Conservation (phyloP, 2,329 filamentous ascomycete genomes). For the Paecilomyces dactylethromorphus region DNA sequence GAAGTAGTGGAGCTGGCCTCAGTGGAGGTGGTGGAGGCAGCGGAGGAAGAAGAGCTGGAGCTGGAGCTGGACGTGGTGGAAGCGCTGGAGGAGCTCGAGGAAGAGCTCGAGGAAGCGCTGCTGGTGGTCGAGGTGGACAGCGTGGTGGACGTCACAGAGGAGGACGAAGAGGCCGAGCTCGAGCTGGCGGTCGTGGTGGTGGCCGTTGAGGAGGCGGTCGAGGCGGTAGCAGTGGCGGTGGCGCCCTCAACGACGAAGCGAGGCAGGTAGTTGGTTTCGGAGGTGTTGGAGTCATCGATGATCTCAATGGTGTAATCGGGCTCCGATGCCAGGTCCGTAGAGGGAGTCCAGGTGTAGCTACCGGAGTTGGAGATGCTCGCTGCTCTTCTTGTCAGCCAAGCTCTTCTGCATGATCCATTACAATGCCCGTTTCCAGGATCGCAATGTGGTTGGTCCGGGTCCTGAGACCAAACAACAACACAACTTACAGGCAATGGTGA, state of each 20-base stretch:
- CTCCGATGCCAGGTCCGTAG: slow-evolving; percentile 33
- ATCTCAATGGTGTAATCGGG: slow-evolving; percentile 50
- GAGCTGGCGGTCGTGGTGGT: slow-evolving; percentile 19
- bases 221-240: slow-evolving; percentile 28
- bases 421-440: background rate
- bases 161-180: slow-evolving; percentile 13
- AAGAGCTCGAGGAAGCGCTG: slow-evolving; percentile 10
- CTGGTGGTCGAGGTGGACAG: slow-evolving; percentile 13
- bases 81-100: slow-evolving; percentile 6
- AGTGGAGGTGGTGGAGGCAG: slow-evolving; percentile 16
- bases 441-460: too few species aligned
- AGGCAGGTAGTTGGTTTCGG: slow-evolving; percentile 46
- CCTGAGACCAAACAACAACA: too few species aligned
- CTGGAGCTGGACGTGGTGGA: slow-evolving; percentile 15
- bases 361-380: slow-evolving; percentile 44
- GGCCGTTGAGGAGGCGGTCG: slow-evolving; percentile 13
- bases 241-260: slow-evolving; percentile 45
- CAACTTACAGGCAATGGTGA: slow-evolving; percentile 38
- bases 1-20: slow-evolving; percentile 16
- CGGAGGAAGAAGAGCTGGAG: slow-evolving; percentile 16
- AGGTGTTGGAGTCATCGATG: slow-evolving; percentile 38
- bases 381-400: slow-evolving; percentile 14
- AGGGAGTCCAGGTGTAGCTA: slow-evolving; percentile 43
- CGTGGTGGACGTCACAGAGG: slow-evolving; percentile 12
- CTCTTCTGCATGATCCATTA: background rate